phyloP scores from a whole-genome alignment of 2,329 filamentous ascomycete genomes.

The Fusarium haematococcum region DNA sequence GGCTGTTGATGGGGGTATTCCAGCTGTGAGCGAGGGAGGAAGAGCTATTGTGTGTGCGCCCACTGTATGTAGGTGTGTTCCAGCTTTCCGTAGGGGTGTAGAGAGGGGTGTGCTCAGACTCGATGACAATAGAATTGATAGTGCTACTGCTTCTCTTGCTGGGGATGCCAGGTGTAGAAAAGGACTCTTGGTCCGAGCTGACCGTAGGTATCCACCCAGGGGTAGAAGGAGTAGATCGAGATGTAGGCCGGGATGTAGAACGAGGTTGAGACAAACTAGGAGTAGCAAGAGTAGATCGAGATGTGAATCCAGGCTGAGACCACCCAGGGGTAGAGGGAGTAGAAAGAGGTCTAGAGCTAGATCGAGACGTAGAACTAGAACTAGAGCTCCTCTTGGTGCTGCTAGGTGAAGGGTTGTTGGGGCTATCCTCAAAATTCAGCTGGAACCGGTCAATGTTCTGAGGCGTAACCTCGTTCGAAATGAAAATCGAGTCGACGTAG shows the following conservation, averaged over 20 bases:
- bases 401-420: neutral
- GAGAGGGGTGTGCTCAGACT: neutral
- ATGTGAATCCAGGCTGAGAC: neutral
- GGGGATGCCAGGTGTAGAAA: neutral
- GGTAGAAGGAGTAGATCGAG: neutral
- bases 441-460: slow-evolving; percentile 13
- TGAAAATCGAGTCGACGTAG: slow-evolving; percentile 19
- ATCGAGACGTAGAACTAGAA: neutral
- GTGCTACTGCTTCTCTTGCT: neutral
- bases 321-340: neutral
- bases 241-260: neutral
- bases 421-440: slow-evolving; percentile 3
- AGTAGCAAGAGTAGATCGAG: too few relatives aligned
- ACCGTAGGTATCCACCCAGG: neutral
- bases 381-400: neutral
- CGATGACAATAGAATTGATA: neutral
- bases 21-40: neutral
- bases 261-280: too few relatives aligned
- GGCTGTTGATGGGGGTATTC: neutral
- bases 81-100: neutral
- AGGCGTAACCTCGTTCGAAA: slow-evolving; percentile 21
- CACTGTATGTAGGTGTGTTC: neutral
- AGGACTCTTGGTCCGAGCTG: neutral
- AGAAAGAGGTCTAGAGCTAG: neutral
- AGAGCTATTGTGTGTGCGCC: neutral